Percentiles rank a stretch among this genome's conserved stretches.
phyloP scores from a whole-genome alignment of 176 grass and related monocot species.

The Triticum turgidum region DNA sequence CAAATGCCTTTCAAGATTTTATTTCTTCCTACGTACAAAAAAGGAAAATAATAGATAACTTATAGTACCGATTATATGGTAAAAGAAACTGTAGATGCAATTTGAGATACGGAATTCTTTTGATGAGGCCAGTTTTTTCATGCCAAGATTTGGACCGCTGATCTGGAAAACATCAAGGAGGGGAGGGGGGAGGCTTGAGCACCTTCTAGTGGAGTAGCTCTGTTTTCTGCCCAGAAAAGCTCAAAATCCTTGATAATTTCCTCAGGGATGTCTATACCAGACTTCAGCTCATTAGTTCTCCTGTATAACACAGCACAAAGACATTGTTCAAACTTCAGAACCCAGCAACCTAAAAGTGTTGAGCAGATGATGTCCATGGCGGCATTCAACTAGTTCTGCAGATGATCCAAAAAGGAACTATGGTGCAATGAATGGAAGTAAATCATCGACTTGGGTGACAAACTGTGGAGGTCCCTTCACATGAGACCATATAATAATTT shows the following conservation, averaged over 20 bases:
- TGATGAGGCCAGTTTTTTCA: too few species aligned
- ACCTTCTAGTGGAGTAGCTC: conserved; percentile 66
- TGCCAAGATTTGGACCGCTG: neutral
- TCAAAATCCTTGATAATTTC: conserved; percentile 61
- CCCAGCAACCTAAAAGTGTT: neutral
- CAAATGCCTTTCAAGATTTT: conserved; percentile 73
- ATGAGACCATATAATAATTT: neutral
- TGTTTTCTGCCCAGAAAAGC: conserved; percentile 56
- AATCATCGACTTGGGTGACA: neutral
- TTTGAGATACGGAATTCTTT: neutral
- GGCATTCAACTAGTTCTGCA: neutral
- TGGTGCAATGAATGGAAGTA: neutral
- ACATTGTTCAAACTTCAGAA: conserved; percentile 12
- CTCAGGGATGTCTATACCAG: conserved; percentile 68
- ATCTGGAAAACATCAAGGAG: neutral
- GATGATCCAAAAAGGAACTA: neutral
- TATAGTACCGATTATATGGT: neutral
- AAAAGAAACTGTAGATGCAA: conserved; percentile 29
- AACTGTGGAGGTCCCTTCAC: neutral
- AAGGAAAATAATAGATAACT: neutral
- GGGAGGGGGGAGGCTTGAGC: neutral
- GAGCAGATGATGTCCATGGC: neutral
- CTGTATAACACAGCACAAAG: conserved; percentile 37
- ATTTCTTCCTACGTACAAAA: conserved; percentile 67
- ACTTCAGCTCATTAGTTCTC: conserved; percentile 82